Evolutionary conservation across 2,329 filamentous ascomycete genomes (phyloP).

Genomic region (Penicillium expansum): DNA sequence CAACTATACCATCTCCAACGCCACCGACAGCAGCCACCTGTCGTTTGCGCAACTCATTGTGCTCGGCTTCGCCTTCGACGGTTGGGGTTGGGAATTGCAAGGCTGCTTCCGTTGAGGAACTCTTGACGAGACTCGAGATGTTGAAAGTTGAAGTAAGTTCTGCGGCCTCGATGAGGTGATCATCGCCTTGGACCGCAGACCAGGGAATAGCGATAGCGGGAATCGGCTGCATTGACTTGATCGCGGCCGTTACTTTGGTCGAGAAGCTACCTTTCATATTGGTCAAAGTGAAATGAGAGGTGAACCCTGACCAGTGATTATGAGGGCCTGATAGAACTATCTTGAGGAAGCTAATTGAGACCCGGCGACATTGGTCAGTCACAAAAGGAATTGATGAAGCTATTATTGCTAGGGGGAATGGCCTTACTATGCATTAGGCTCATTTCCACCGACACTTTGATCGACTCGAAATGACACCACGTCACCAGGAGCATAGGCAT

Average conservation of each 20-base stretch:
- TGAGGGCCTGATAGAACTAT: conserved; percentile 56
- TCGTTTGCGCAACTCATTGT: conserved; percentile 32
- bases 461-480: conserved; percentile 47
- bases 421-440: conserved; percentile 57
- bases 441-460: conserved; percentile 43
- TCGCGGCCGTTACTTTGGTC: conserved; percentile 31
- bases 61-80: conserved; percentile 20
- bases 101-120: conserved; percentile 24
- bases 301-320: conserved; percentile 51
- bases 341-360: conserved; percentile 52
- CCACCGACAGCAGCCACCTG: conserved; percentile 22
- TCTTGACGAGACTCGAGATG: conserved; percentile 20
- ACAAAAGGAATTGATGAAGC: neutral
- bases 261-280: conserved; percentile 63
- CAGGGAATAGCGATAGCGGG: conserved; percentile 7
- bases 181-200: neutral
- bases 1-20: neutral
- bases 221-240: conserved; percentile 18
- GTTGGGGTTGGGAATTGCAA: conserved; percentile 32
- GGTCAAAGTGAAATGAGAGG: conserved; percentile 63
- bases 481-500: conserved; percentile 41
- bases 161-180: conserved; percentile 9
- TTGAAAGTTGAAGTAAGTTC: neutral
- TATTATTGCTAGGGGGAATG: neutral
- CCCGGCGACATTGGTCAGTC: neutral